These are phyloP conservation scores for Cryphonectria carpinicola DNA, from an alignment of 2,329 filamentous ascomycete species.

Conservation along the genomic window DNA sequence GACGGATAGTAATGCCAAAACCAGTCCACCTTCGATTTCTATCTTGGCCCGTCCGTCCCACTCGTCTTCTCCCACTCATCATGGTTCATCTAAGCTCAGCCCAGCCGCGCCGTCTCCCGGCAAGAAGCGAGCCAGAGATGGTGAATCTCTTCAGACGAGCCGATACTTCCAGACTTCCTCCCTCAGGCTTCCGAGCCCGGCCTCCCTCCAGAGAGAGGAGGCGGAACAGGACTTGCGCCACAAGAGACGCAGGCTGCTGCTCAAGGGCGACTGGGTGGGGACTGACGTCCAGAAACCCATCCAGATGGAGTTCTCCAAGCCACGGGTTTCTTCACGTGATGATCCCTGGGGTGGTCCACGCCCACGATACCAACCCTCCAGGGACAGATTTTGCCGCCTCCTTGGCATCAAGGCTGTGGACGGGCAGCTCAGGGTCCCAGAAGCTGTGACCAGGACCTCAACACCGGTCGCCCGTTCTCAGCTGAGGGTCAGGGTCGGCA, in stretches of 20 bases:
- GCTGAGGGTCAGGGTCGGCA: slow-evolving; percentile 42
- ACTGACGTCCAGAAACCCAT: slow-evolving; percentile 40
- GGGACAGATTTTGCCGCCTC: slow-evolving; percentile 20
- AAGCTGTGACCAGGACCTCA: neutral
- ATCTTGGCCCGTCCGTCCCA: slow-evolving; percentile 30
- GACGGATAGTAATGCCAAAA: slow-evolving; percentile 35
- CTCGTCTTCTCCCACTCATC: slow-evolving; percentile 29
- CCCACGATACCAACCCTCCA: slow-evolving; percentile 25
- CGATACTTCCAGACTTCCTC: slow-evolving; percentile 12
- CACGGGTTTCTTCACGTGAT: slow-evolving; percentile 30
- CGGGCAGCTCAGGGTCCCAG: slow-evolving; percentile 5
- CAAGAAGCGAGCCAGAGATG: slow-evolving; percentile 24
- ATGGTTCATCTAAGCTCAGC: slow-evolving; percentile 16
- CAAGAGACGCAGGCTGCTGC: slow-evolving; percentile 38
- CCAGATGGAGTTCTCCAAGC: slow-evolving; percentile 35
- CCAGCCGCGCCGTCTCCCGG: slow-evolving; percentile 5
- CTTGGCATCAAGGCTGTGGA: slow-evolving; percentile 17
- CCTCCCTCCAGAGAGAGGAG: neutral
- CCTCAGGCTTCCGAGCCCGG: neutral
- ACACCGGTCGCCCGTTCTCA: slow-evolving; percentile 21
- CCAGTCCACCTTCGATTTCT: slow-evolving; percentile 40
- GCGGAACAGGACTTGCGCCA: slow-evolving; percentile 29
- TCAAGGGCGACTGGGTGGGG: slow-evolving; percentile 41
- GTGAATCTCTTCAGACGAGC: slow-evolving; percentile 9
- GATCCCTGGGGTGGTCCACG: slow-evolving; percentile 33